These are phyloP conservation scores for Pseudocercospora vitis DNA, from an alignment of 2,329 filamentous ascomycete genomes.

Conservation along the genomic window DNA sequence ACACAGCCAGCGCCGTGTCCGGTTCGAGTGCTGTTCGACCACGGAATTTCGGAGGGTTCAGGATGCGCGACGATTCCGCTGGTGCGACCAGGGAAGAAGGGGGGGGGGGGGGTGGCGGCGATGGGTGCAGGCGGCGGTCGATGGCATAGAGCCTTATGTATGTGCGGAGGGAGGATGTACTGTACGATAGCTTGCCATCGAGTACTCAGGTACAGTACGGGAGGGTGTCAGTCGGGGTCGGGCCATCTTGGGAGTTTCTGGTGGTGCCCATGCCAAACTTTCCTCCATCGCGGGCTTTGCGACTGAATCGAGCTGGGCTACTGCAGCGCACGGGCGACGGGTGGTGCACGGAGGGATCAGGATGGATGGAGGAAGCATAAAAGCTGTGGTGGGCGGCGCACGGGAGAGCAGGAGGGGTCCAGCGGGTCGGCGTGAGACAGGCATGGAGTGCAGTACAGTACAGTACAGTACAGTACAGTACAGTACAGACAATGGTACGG, in stretches of 20 bases:
- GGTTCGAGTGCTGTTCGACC: not conserved
- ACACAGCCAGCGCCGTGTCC: not conserved
- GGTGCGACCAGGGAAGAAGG: not conserved
- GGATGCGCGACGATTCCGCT: not conserved
- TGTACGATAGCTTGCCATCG: too few species aligned
- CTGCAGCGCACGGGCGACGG: slow-evolving; percentile 3
- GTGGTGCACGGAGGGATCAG: too few species aligned
- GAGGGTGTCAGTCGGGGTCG: not conserved
- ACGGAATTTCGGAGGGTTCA: slow-evolving; percentile 2
- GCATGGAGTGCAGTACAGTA: too few species aligned
- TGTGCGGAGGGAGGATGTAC: too few species aligned
- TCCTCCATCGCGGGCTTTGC: not conserved
- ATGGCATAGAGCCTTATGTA: too few species aligned
- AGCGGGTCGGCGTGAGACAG: too few species aligned
- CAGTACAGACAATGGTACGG: not conserved
- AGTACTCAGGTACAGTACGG: not conserved
- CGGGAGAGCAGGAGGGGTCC: too few species aligned
- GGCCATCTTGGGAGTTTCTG: not conserved
- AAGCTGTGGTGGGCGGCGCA: too few species aligned
- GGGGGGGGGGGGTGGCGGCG: not conserved
- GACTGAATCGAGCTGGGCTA: not conserved
- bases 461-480: too few species aligned
- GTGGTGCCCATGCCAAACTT: not conserved
- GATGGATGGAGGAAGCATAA: too few species aligned
- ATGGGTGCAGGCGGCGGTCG: too few species aligned